phyloP scores from a whole-genome alignment of 192 early-diverging fungal genomes.

The Pecoramyces ruminantium region DNA sequence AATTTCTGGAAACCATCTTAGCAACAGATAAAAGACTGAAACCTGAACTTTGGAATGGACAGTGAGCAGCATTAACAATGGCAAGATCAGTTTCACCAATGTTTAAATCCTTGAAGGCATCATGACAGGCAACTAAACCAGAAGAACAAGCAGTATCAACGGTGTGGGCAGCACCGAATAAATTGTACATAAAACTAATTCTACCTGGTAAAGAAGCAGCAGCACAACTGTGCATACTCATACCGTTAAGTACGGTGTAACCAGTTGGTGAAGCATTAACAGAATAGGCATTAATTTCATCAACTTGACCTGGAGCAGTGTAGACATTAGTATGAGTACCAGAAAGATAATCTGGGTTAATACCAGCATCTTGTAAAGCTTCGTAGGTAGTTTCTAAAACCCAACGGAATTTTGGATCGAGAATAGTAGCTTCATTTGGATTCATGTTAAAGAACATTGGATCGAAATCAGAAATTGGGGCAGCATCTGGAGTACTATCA shows the following conservation, averaged over 20 bases:
- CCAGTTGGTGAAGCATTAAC: not conserved
- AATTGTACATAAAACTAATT: slow-evolving; percentile 12
- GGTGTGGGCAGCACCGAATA: slow-evolving; percentile 8
- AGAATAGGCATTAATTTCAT: not conserved
- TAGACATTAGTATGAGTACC: slow-evolving; percentile 9
- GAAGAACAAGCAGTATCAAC: slow-evolving; percentile 18
- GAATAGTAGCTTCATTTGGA: slow-evolving; percentile 4
- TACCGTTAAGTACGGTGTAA: not conserved
- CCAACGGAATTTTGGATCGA: slow-evolving; percentile 4
- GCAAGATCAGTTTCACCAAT: slow-evolving; percentile 15
- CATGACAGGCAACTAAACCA: slow-evolving; percentile 8
- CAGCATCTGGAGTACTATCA: not conserved
- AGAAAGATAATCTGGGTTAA: slow-evolving; percentile 9
- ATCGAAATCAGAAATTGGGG: slow-evolving; percentile 4
- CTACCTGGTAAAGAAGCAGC: slow-evolving; percentile 6
- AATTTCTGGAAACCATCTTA: slow-evolving; percentile 8
- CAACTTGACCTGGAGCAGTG: not conserved
- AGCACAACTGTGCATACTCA: not conserved
- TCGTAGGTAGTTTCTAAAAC: slow-evolving; percentile 9
- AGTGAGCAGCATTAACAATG: slow-evolving; percentile 9
- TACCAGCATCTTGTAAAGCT: slow-evolving; percentile 11
- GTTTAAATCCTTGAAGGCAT: slow-evolving; percentile 9
- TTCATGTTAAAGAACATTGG: slow-evolving; percentile 11
- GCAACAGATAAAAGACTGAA: not conserved
- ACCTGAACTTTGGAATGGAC: slow-evolving; percentile 7